phyloP scores from a whole-genome alignment of 345 rosid species.

The Leavenworthia alabamica region DNA sequence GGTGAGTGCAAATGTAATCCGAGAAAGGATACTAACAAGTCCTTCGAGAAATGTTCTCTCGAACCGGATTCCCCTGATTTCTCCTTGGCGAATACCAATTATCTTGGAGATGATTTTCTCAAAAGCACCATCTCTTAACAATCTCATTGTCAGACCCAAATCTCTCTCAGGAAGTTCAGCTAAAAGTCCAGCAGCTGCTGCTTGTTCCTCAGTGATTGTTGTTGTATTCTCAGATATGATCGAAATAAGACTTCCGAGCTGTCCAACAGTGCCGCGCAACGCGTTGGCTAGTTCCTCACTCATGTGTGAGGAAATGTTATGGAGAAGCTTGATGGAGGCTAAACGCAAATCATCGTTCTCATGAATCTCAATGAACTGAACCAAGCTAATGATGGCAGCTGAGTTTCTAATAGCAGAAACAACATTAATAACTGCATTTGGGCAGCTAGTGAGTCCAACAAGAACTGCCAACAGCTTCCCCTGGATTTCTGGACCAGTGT shows the following conservation, averaged over 20 bases:
- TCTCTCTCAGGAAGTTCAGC: conserved; percentile 96
- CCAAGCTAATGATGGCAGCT: conserved; percentile 87
- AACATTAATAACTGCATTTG: conserved; percentile 54
- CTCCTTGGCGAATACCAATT: conserved; percentile 59
- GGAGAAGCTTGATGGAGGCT: conserved; percentile 80
- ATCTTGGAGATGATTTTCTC: conserved; percentile 50
- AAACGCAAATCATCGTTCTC: conserved; percentile 47
- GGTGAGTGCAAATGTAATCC: conserved; percentile 67
- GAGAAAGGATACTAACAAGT: conserved; percentile 65
- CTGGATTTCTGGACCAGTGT: conserved; percentile 93
- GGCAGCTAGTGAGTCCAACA: conserved; percentile 78
- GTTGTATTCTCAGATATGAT: conserved; percentile 56
- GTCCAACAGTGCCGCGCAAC: conserved; percentile 72
- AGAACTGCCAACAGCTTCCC: conserved; percentile 93
- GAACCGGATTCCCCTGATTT: conserved; percentile 61
- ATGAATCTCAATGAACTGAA: conserved; percentile 83
- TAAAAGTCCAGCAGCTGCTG: conserved; percentile 81
- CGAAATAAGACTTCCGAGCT: conserved; percentile 62
- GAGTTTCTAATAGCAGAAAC: conserved; percentile 86
- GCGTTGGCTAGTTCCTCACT: conserved; percentile 76
- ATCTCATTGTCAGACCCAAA: conserved; percentile 74
- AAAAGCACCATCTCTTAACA: conserved; percentile 76
- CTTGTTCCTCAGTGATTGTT: conserved; percentile 75
- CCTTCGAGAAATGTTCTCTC: conserved; percentile 75
- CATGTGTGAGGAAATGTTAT: conserved; percentile 74